Evolutionary conservation across 495 filamentous ascomycete species (phyloP).

Genomic region (Corynascus novoguineensis): DNA sequence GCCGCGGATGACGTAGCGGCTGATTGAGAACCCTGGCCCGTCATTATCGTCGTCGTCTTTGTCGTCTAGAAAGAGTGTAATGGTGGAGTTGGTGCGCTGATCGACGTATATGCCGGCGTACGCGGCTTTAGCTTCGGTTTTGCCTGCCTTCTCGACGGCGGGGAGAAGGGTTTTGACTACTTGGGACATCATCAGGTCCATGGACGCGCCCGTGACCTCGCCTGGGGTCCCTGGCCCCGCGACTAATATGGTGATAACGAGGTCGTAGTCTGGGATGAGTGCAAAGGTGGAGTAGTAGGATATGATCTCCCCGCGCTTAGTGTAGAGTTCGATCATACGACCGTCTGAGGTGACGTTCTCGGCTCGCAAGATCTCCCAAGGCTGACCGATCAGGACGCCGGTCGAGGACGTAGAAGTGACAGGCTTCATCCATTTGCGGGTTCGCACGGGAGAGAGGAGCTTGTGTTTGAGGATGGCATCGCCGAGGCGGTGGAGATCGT

Average conservation of each 20-base stretch:
- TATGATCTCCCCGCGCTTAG: constrained; percentile 48
- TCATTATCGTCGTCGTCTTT: too few species aligned
- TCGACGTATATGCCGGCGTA: constrained; percentile 41
- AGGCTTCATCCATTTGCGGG: constrained; percentile 54
- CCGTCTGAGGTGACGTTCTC: constrained; percentile 32
- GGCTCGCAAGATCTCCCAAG: constrained; percentile 51
- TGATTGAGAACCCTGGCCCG: constrained; percentile 13
- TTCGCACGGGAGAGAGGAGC: constrained; percentile 39
- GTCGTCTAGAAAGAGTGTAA: constrained; percentile 42
- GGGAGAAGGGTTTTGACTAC: constrained; percentile 38
- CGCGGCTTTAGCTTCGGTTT: constrained; percentile 30
- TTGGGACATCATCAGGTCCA: constrained; percentile 28
- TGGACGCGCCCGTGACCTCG: constrained; percentile 24
- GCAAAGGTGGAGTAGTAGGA: constrained; percentile 43
- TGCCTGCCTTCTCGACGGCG: constrained; percentile 42
- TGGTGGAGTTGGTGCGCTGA: constrained; percentile 34
- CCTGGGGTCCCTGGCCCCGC: constrained; percentile 24
- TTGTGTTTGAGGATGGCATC: constrained; percentile 45
- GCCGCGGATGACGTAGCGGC: neutral
- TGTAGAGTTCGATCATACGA: constrained; percentile 49
- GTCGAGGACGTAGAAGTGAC: constrained; percentile 41
- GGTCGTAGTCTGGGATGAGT: constrained; percentile 48
- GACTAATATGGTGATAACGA: constrained; percentile 45
- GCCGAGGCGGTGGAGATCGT: constrained; percentile 47
- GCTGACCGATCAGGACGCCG: constrained; percentile 42